These are phyloP conservation scores for Isatis tinctoria DNA, from an alignment of 345 rosid genomes.

Conservation along the genomic window DNA sequence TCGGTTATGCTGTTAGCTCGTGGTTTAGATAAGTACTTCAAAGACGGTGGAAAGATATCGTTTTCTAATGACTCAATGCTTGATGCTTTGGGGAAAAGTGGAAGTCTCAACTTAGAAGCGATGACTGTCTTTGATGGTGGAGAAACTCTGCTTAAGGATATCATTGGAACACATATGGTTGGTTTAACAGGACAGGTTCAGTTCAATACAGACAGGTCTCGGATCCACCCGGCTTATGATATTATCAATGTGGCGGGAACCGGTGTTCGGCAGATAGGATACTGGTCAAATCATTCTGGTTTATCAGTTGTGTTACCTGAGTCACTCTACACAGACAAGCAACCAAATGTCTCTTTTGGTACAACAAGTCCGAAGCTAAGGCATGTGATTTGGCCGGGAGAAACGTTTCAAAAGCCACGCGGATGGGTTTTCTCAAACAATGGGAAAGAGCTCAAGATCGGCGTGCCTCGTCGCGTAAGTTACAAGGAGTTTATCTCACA, in stretches of 20 bases:
- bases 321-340: conserved; percentile 43
- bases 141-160: conserved; percentile 49
- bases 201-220: conserved; percentile 55
- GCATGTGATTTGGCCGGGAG: conserved; percentile 92
- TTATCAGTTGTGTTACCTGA: conserved; percentile 69
- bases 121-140: conserved; percentile 68
- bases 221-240: conserved; percentile 69
- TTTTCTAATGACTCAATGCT: conserved; percentile 77
- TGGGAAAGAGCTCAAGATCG: conserved; percentile 77
- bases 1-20: conserved; percentile 84
- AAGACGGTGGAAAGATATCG: conserved; percentile 65
- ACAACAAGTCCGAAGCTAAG: conserved; percentile 48
- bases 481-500: conserved; percentile 73
- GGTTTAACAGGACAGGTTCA: conserved; percentile 79
- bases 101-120: conserved; percentile 67
- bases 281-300: conserved; percentile 92
- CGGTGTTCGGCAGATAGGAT: conserved; percentile 74
- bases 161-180: conserved; percentile 51
- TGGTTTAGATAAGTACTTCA: conserved; percentile 66
- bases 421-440: conserved; percentile 96
- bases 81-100: conserved; percentile 28
- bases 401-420: conserved; percentile 61
- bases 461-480: conserved; percentile 75
- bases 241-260: conserved; percentile 80
- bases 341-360: conserved; percentile 54